Conservation (phyloP, 345 rosid species). For the Euclidium syriacum region DNA sequence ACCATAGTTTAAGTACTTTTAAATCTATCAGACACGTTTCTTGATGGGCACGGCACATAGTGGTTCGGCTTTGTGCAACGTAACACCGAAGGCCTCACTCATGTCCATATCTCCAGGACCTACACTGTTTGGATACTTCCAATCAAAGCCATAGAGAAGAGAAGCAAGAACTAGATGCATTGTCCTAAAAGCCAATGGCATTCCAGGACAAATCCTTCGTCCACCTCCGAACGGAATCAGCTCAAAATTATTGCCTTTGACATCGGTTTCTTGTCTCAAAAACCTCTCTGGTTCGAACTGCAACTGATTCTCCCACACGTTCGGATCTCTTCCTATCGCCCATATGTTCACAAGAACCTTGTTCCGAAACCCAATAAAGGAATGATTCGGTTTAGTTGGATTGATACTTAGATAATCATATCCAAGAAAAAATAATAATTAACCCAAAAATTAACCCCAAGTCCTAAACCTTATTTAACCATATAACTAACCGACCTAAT, state of each 20-base stretch:
- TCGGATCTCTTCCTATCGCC: too few species aligned
- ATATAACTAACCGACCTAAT: too few species aligned
- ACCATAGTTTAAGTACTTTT: too few species aligned
- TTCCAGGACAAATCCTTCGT: neutral
- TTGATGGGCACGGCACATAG: neutral
- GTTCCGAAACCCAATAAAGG: too few species aligned
- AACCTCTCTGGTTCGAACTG: conserved; percentile 15
- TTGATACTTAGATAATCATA: too few species aligned
- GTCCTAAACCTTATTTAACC: too few species aligned
- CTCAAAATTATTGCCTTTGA: conserved; percentile 21
- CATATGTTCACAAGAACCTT: neutral
- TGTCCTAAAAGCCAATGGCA: neutral
- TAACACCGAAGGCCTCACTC: neutral
- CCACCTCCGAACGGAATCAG: conserved; percentile 28
- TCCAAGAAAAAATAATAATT: too few species aligned
- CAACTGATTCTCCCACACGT: neutral
- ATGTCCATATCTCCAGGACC: neutral
- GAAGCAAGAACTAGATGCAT: neutral
- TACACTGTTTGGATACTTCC: neutral
- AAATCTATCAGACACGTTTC: too few species aligned
- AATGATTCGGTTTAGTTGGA: too few species aligned
- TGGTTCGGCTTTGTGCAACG: neutral
- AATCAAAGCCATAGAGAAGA: neutral
- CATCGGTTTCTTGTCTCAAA: conserved; percentile 16
- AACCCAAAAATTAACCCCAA: too few species aligned